Percentiles rank a stretch among this genome's conserved stretches.
Conservation (phyloP, 1,139 yeast species). For the Suhomyces panamericanus region DNA sequence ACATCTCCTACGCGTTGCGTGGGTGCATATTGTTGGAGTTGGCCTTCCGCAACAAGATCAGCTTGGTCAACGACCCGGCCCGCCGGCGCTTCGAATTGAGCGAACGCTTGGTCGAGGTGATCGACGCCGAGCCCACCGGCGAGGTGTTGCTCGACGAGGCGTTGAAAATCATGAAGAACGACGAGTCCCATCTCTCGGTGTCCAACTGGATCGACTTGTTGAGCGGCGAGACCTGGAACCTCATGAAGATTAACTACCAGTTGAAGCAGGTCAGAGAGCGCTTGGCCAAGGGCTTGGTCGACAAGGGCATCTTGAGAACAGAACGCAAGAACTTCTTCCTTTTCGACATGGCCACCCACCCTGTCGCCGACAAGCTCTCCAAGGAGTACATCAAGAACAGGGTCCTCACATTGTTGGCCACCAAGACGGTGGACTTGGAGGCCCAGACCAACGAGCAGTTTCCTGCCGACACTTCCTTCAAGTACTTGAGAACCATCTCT, state of each 20-base stretch:
- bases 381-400: conserved; percentile 82
- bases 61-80: conserved; percentile 91
- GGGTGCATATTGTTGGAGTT: conserved; percentile 92
- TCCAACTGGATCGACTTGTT: conserved; percentile 92
- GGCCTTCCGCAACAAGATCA: conserved; percentile 85
- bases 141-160: conserved; percentile 95
- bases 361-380: conserved; percentile 78
- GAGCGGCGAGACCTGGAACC: conserved; percentile 97
- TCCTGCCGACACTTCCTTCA: conserved; percentile 68
- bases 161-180: conserved; percentile 81
- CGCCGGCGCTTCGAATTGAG: conserved; percentile 84
- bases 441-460: conserved; percentile 56
- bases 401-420: conserved; percentile 65
- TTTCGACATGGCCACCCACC: conserved; percentile 99
- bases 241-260: conserved; percentile 91
- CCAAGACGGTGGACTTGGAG: conserved; percentile 63
- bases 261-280: conserved; percentile 96
- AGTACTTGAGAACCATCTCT: conserved; percentile 74
- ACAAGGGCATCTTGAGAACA: conserved; percentile 94
- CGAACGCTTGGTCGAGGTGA: conserved; percentile 84
- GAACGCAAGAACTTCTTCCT: conserved; percentile 92
- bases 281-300: conserved; percentile 94
- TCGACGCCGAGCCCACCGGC: conserved; percentile 86
- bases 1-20: conserved; percentile 91
- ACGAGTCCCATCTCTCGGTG: conserved; percentile 77